Base-by-base conservation (phyloP, 768 basidiomycete genomes). In the Mycena alexandri region DNA sequence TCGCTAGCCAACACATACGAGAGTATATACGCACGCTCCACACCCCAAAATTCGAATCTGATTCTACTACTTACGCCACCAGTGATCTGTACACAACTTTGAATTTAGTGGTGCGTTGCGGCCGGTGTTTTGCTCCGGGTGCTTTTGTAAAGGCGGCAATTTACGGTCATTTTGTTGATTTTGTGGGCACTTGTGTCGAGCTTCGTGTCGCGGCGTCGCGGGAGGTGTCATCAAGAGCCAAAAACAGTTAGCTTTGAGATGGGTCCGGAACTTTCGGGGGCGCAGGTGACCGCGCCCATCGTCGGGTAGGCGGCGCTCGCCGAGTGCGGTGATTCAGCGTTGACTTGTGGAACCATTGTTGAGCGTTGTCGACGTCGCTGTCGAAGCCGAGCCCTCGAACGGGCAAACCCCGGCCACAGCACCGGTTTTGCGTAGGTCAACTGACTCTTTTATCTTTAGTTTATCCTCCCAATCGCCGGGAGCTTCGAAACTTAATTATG, bases 371-470 rank as follows among this genome's bases (percentile, higher is more conserved):
- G 50, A 33, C 36, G 12, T 17, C n/a, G 34, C 19, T 34, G 21
- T n/a, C 7, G 19, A 24, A 16, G n/a, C 6, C 17, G 10, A n/a
- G n/a, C n/a, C 41, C 29, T 21, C 13, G 9, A 36, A 61, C 25
- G 62, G 62, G 53, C 62, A 63, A 63, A 63, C 62, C 53, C 53
- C 62, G 53, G 62, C 42, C 53, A 44, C 47, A 46, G 58, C 33
- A 60, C 46, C 47, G n/a, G 56, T 13, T 36, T 6, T 4, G 25
- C 3, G 38, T 43, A 11, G 24, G 59, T 60, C 59, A 60, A 47
- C 24, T 60, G 59, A 50, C 47, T 22, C 21, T 21, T 60, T 60
- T 29, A 60, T 60, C 59, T 60, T 9, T 9, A 21, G 33, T 60
- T 60, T 38, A 24, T 47, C 38, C 56, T 57, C n/a, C 43, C 54